These are phyloP conservation scores for Penicillium sp. DNA, from an alignment of 2,329 filamentous ascomycete species.

Conservation along the genomic window DNA sequence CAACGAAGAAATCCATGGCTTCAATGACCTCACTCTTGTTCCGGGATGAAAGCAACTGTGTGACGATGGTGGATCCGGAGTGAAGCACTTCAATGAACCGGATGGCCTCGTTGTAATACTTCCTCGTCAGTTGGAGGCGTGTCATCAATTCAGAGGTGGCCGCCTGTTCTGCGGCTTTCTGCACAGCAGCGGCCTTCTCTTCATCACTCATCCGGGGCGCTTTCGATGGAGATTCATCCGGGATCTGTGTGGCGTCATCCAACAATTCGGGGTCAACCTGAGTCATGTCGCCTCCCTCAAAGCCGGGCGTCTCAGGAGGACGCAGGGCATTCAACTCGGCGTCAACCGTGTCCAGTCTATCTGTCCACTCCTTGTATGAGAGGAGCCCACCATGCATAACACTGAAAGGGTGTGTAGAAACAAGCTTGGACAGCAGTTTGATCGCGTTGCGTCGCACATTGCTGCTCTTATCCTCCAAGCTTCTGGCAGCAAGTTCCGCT, in stretches of 20 bases:
- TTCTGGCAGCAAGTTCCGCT: conserved; percentile 81
- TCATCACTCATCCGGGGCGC: conserved; percentile 72
- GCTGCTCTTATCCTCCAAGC: conserved; percentile 96
- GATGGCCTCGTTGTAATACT: conserved; percentile 91
- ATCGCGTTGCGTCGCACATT: conserved; percentile 95
- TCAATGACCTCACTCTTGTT: conserved; percentile 99
- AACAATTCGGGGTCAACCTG: conserved; percentile 75
- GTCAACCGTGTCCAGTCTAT: conserved; percentile 78
- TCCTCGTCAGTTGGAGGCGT: conserved; percentile 80
- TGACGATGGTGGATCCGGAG: conserved; percentile 74
- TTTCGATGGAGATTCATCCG: conserved; percentile 64
- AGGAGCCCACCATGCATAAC: conserved; percentile 87
- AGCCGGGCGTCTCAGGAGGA: conserved; percentile 69
- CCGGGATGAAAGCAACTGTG: conserved; percentile 84
- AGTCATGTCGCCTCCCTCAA: conserved; percentile 67
- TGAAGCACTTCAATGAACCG: conserved; percentile 92
- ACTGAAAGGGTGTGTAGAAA: conserved; percentile 92
- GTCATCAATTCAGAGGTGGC: conserved; percentile 85
- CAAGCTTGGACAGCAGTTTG: conserved; percentile 81
- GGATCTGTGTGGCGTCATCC: conserved; percentile 83
- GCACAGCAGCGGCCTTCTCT: conserved; percentile 69
- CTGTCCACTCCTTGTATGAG: conserved; percentile 80
- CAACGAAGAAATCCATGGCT: conserved; percentile 97
- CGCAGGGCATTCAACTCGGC: conserved; percentile 77
- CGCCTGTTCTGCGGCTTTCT: conserved; percentile 81